Percentiles rank a stretch among this genome's conserved stretches.
These are phyloP conservation scores for Claviceps paspali DNA, from an alignment of 2,329 filamentous ascomycete genomes.

Conservation along the genomic window DNA sequence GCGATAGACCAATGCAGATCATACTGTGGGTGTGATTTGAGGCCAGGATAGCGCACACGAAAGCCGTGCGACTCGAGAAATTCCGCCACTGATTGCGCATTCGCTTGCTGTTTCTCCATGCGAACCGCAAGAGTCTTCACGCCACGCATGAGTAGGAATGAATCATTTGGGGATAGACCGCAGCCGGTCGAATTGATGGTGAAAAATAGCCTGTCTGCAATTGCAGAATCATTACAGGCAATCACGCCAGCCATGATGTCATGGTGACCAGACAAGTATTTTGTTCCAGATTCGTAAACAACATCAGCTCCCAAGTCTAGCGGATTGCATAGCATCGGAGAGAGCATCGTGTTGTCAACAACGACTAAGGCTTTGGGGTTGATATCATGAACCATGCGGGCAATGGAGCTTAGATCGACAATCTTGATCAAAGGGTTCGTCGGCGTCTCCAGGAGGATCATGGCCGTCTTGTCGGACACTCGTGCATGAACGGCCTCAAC, in stretches of 20 bases:
- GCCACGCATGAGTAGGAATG: constrained; percentile 85
- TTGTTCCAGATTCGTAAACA: constrained; percentile 94
- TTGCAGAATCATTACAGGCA: constrained; percentile 65
- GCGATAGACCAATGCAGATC: constrained; percentile 93
- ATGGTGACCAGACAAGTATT: constrained; percentile 95
- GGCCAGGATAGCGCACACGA: constrained; percentile 83
- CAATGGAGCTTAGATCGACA: constrained; percentile 74
- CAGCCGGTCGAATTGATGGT: constrained; percentile 95
- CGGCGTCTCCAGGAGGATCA: constrained; percentile 91
- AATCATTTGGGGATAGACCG: constrained; percentile 86
- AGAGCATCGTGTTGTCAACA: constrained; percentile 98
- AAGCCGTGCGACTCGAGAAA: constrained; percentile 88
- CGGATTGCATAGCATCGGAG: constrained; percentile 83
- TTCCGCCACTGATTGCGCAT: constrained; percentile 77
- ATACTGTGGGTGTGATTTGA: constrained; percentile 92
- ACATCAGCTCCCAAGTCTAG: constrained; percentile 90
- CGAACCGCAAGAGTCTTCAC: constrained; percentile 94
- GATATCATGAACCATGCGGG: constrained; percentile 57
- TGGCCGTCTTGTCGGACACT: constrained; percentile 68
- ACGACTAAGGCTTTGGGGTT: constrained; percentile 71
- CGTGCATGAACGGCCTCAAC: constrained; percentile 53
- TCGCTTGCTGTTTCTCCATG: constrained; percentile 96
- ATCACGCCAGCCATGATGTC: constrained; percentile 98
- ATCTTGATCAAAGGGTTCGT: constrained; percentile 98
- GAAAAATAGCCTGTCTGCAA: constrained; percentile 88